Evolutionary conservation across 2,329 filamentous ascomycete genomes (phyloP), one percentile per base, ranked within the genome.

Genomic region (Colletotrichum gigasporum): DNA sequence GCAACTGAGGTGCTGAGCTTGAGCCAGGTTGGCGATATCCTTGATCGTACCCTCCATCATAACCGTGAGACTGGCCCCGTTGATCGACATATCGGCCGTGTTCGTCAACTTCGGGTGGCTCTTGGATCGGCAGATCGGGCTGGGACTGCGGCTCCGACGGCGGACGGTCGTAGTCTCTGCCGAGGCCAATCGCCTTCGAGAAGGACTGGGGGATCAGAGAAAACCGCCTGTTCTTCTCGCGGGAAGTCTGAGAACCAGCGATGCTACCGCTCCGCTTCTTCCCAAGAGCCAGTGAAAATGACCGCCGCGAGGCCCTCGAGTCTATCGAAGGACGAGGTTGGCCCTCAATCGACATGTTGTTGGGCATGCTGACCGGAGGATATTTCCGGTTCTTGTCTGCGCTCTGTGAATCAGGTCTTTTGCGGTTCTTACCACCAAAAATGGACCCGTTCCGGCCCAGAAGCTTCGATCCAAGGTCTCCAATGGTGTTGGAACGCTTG

Each of bases 281-380:
- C 39, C 86, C 87, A 16, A 91, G 82, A 2, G 87, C 88, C 47
- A 91, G 80, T 2, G 90, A 90, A 73, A 92, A 90, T 0, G 91
- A 93, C 45, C 90, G 87, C 22, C 91, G 86, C 30, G 87, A 88
- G 16, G 79, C 79, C 67, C 82, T 82, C 3, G 90, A 94, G 69
- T 94, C 92, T 72, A 92, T 87, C 1, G 91, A 94, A 39, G 83
- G 82, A 48, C 91, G 83, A 11, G 83, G 77, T 53, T 85, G 82
- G 37, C 88, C 87, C 32, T 82, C 83, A 48, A 85, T 84, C 5
- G 87, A 81, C 76, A 91, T 87, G 2, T 88, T 83, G 67, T 91
- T 90, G 66, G 91, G 87, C 93, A 97, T 96, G 80, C 94, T 97
- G 48, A 95, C 91, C 4, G 95, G 95, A 59, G 95, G 95, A 72